phyloP scores from a whole-genome alignment of 345 rosid genomes.

The Ailanthus altissimus region DNA sequence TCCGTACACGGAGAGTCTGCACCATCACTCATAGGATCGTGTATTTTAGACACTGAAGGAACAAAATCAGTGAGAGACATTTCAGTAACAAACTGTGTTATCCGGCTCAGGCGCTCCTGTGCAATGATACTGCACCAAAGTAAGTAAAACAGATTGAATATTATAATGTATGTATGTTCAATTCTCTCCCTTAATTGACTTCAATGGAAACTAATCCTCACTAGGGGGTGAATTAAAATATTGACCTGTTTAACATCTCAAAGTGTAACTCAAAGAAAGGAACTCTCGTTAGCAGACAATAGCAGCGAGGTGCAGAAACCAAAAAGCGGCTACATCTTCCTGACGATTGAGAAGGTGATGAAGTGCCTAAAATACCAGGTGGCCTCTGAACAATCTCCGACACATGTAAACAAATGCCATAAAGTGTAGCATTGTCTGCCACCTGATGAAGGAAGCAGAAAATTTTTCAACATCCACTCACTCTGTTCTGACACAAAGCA shows the following conservation, averaged over 20 bases:
- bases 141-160: slow-evolving; percentile 31
- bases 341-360: slow-evolving; percentile 55
- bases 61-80: slow-evolving; percentile 53
- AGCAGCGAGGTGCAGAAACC: slow-evolving; percentile 98
- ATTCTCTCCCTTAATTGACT: slow-evolving; percentile 16
- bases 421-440: slow-evolving; percentile 86
- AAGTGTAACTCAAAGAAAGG: slow-evolving; percentile 97
- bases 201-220: slow-evolving; percentile 21
- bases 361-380: slow-evolving; percentile 66
- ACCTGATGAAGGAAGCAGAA: slow-evolving; percentile 54
- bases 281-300: slow-evolving; percentile 85
- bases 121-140: slow-evolving; percentile 84
- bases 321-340: slow-evolving; percentile 71
- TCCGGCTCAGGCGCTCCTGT: slow-evolving; percentile 93
- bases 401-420: slow-evolving; percentile 91
- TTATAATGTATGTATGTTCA: not conserved
- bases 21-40: slow-evolving; percentile 42
- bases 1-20: slow-evolving; percentile 39
- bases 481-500: slow-evolving; percentile 15
- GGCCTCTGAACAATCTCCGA: slow-evolving; percentile 94
- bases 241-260: slow-evolving; percentile 93
- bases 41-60: slow-evolving; percentile 44
- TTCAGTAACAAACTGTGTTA: slow-evolving; percentile 78
- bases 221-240: slow-evolving; percentile 21
- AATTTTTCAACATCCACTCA: slow-evolving; percentile 24